Base-by-base conservation (phyloP, 768 basidiomycete genomes). In the Pisolithus sp. region DNA sequence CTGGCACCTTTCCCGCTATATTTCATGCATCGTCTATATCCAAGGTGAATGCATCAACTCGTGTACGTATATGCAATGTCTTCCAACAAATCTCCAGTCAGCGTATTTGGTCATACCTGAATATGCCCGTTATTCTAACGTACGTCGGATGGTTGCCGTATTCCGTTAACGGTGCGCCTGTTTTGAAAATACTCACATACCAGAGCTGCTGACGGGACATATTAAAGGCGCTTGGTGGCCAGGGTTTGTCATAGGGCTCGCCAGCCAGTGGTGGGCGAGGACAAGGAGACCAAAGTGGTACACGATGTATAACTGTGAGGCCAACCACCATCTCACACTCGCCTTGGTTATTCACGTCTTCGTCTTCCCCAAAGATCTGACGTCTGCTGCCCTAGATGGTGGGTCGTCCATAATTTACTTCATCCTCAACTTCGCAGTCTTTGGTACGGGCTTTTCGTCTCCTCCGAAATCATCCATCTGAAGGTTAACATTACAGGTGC, bases 201-300 rank as follows among this genome's bases (percentile, higher is more conserved):
- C 31, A 4, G 5, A 34, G 20, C 34, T 34, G 34, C 8, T 5
- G 39, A 37, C 40, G 42, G 34, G 36, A 7, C 45, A 26, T 26
- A n/a, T 21, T 26, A 13, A 30, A 56, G 55, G 55, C 64, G 53
- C 59, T 67, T 79, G 77, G 75, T 77, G 75, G 71, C 74, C 76
- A 6, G 79, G 78, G 53, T 56, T 78, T 43, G 64, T 80, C 23
- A 78, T 81, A 49, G 79, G 79, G 4, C 63, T 74, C 47, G 61
- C 62, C 17, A 71, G 74, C 5, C 77, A 79, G 57, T 78, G 73
- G 70, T 79, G 75, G 74, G 71, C 74, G 20, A 65, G 77, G 45
- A 71, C 67, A 7, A 63, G 70, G 38, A 59, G 68, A 17, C 75
- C 76, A 5, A 62, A 58, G n/a, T 76, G 74, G 73, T 76, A 77